Percentiles rank a stretch among this genome's conserved stretches.
phyloP scores from a whole-genome alignment of 2,329 filamentous ascomycete genomes.

The Colletotrichum chrysophilum region DNA sequence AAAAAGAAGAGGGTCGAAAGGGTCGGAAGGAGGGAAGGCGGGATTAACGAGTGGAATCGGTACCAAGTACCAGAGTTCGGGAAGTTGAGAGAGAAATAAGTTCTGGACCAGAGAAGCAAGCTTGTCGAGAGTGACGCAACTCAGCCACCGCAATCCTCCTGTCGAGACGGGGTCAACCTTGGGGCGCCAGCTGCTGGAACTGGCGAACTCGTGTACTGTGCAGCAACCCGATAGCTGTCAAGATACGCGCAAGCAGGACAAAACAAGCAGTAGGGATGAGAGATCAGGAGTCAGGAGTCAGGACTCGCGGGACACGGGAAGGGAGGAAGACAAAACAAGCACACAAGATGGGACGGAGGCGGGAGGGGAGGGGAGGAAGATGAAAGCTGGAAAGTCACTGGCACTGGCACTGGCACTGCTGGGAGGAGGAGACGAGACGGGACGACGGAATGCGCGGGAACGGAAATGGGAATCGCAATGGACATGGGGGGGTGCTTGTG shows the following conservation, averaged over 20 bases:
- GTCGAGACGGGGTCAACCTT: not conserved
- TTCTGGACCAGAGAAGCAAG: not conserved
- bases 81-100: not conserved
- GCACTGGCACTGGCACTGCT: not conserved
- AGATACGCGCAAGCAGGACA: not conserved
- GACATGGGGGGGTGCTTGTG: not conserved
- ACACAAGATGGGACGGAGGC: conserved; percentile 4
- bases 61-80: conserved; percentile 50
- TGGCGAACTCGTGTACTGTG: not conserved
- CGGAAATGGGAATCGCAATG: not conserved
- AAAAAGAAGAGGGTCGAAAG: not conserved
- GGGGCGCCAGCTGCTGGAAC: not conserved
- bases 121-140: not conserved
- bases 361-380: not conserved
- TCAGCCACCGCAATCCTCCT: conserved; percentile 3
- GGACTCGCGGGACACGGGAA: not conserved
- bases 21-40: not conserved
- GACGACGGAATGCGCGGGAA: conserved; percentile 18
- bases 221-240: not conserved
- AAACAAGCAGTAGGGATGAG: not conserved
- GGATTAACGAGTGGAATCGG: conserved; percentile 58
- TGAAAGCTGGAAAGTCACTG: not conserved
- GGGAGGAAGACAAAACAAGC: not conserved
- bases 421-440: not conserved
- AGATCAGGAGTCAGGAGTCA: not conserved